These are phyloP conservation scores for Entomophthora muscae DNA, from an alignment of 371 early-diverging fungal genomes.

Conservation along the genomic window DNA sequence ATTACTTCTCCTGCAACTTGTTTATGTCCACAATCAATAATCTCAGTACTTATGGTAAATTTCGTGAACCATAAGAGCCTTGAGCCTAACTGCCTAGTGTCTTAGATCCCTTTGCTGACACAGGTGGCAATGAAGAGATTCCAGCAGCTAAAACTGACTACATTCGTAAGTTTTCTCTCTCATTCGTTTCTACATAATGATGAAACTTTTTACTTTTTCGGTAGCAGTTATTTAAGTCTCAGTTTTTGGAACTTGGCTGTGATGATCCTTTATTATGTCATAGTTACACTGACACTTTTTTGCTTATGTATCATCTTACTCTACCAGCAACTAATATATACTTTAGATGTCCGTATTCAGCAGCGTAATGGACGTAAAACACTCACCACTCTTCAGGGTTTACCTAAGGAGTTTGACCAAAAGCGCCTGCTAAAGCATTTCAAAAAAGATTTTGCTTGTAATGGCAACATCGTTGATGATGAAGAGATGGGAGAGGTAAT, in stretches of 20 bases:
- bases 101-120: conserved; percentile 8
- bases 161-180: background rate
- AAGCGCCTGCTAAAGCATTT: conserved; percentile 84
- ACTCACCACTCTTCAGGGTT: conserved; percentile 22
- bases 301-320: background rate
- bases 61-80: background rate
- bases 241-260: background rate
- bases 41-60: background rate
- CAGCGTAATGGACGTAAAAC: conserved; percentile 96
- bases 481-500: conserved; percentile 77
- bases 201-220: background rate
- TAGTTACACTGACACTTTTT: conserved; percentile 10
- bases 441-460: too few relatives aligned
- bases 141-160: background rate
- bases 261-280: conserved; percentile 7
- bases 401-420: conserved; percentile 70
- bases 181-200: background rate
- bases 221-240: too few relatives aligned
- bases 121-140: background rate
- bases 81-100: background rate
- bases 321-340: too few relatives aligned
- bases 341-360: conserved; percentile 85
- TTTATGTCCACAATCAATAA: conserved; percentile 8
- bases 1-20: too few relatives aligned
- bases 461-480: too few relatives aligned